Conservation (phyloP, 148 eudicot species). For the Spergularia bocconei region DNA sequence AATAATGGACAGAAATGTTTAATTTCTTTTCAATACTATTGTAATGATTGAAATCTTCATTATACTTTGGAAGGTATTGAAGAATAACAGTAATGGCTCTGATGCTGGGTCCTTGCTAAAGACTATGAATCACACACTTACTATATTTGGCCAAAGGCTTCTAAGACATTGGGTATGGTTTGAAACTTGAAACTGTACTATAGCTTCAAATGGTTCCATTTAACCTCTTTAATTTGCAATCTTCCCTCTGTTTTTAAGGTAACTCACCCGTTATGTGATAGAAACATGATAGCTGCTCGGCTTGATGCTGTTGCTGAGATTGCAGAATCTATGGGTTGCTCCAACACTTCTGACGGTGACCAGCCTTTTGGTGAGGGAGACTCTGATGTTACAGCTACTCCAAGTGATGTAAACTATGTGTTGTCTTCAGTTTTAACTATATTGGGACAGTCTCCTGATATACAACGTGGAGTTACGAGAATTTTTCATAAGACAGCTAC, state of each 20-base stretch:
- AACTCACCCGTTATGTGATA: slow-evolving; percentile 85
- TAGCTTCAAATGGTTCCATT: slow-evolving; percentile 5
- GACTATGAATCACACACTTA: slow-evolving; percentile 78
- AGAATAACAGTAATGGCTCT: slow-evolving; percentile 80
- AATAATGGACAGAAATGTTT: neutral
- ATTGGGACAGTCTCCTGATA: slow-evolving; percentile 67
- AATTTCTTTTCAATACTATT: neutral
- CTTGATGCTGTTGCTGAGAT: slow-evolving; percentile 89
- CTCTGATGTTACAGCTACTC: slow-evolving; percentile 27
- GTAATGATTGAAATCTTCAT: neutral
- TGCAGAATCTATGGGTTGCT: slow-evolving; percentile 62
- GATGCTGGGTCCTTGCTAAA: slow-evolving; percentile 80
- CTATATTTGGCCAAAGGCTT: slow-evolving; percentile 87
- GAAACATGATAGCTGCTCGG: slow-evolving; percentile 75
- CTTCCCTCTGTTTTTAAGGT: slow-evolving; percentile 47
- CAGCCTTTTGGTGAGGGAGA: slow-evolving; percentile 24
- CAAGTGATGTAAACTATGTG: slow-evolving; percentile 50
- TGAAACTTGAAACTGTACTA: slow-evolving; percentile 8
- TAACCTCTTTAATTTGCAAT: slow-evolving; percentile 22
- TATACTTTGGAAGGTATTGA: slow-evolving; percentile 53
- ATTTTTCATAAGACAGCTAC: slow-evolving; percentile 87
- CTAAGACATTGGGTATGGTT: slow-evolving; percentile 80
- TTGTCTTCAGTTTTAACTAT: slow-evolving; percentile 66
- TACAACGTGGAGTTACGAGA: slow-evolving; percentile 94
- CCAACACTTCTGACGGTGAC: slow-evolving; percentile 32